Conservation (phyloP, 2,329 filamentous ascomycete species). For the Zymoseptoria ardabiliae region DNA sequence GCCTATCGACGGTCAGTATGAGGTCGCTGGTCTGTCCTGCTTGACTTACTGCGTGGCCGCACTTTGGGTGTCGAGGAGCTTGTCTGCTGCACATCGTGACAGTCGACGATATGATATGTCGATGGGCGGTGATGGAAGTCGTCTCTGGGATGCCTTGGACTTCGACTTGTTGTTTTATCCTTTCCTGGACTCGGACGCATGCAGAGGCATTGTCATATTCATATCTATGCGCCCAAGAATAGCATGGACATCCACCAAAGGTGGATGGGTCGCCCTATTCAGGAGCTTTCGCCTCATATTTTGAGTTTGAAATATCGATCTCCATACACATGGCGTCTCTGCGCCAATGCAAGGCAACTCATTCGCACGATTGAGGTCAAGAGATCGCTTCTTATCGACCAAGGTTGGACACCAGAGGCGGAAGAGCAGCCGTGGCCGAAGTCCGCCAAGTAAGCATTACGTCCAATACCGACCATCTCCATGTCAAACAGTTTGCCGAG, state of each 20-base stretch:
- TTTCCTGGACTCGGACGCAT: neutral
- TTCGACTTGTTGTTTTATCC: neutral
- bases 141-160: neutral
- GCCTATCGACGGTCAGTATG: conserved; percentile 6
- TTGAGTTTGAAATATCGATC: neutral
- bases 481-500: neutral
- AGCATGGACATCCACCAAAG: neutral
- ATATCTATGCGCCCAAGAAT: neutral
- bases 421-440: neutral
- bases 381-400: neutral
- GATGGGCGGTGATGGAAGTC: neutral
- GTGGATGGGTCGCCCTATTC: neutral
- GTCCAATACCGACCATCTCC: neutral
- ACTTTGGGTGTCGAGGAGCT: conserved; percentile 31
- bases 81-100: conserved; percentile 40
- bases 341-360: neutral
- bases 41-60: conserved; percentile 13
- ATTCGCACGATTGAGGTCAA: neutral
- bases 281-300: neutral
- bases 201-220: neutral
- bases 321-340: neutral
- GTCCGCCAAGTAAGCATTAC: neutral
- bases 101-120: neutral
- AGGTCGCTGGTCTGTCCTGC: neutral
- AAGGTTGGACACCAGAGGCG: neutral